A percentile compares a stretch with the other conserved stretches of the same genome.
Evolutionary conservation across 805 yeast species (phyloP).

Genomic region (Ogataea sp.): DNA sequence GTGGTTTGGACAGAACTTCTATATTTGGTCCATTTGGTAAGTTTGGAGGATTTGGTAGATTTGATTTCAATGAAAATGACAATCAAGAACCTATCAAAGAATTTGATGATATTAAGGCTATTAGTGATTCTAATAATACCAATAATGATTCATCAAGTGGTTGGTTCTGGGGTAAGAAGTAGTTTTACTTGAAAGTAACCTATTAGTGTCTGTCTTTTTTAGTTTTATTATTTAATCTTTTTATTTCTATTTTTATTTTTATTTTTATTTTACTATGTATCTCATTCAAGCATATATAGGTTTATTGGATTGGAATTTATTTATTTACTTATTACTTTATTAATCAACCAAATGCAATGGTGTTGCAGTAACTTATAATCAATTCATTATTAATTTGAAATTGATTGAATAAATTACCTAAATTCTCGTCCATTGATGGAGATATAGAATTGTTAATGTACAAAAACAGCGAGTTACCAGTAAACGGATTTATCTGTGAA

Average conservation of each 20-base stretch:
- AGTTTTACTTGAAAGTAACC: neutral
- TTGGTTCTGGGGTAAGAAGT: neutral
- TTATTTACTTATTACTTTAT: neutral
- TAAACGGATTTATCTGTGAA: constrained; percentile 4
- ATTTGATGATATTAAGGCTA: too few relatives aligned
- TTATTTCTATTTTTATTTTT: constrained; percentile 1
- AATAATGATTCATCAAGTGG: neutral
- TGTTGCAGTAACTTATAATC: constrained; percentile 36
- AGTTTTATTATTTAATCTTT: neutral
- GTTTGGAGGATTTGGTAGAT: too few relatives aligned
- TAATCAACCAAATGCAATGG: constrained; percentile 36
- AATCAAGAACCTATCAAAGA: too few relatives aligned
- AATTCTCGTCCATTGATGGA: constrained; percentile 36
- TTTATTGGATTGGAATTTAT: neutral
- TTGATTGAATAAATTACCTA: constrained; percentile 28
- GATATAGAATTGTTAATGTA: constrained; percentile 38
- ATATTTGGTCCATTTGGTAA: constrained; percentile 9
- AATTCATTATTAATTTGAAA: constrained; percentile 31
- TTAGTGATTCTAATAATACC: too few relatives aligned
- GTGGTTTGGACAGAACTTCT: constrained; percentile 16
- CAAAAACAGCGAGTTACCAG: constrained; percentile 24
- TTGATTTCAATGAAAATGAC: too few relatives aligned
- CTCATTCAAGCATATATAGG: constrained; percentile 1
- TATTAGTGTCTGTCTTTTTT: neutral
- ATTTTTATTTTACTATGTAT: neutral